A percentile compares a stretch with the other conserved stretches of the same genome.
phyloP scores from a whole-genome alignment of 2,329 filamentous ascomycete genomes.

The Fusarium sp. region DNA sequence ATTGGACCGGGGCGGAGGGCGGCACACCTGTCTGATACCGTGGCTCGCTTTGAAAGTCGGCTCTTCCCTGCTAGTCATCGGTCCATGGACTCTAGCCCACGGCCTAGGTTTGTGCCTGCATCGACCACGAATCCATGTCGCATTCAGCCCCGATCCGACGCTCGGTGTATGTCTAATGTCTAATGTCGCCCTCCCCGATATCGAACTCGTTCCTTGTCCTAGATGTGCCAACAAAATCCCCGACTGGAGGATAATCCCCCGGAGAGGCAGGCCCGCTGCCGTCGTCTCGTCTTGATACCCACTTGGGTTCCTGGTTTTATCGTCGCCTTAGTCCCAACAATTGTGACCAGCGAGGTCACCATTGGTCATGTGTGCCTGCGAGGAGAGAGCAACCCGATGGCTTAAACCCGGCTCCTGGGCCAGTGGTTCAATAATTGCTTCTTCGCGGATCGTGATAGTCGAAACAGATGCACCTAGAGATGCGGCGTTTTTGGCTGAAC shows the following conservation, averaged over 20 bases:
- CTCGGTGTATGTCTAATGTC: conserved; percentile 1
- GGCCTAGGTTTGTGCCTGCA: conserved; percentile 1
- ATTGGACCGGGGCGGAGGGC: background rate
- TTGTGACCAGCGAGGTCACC: background rate
- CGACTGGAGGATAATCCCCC: background rate
- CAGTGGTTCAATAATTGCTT: conserved; percentile 3
- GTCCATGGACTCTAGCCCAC: background rate
- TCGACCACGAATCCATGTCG: conserved; percentile 7
- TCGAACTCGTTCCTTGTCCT: background rate
- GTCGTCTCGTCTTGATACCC: background rate
- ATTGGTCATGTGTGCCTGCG: background rate
- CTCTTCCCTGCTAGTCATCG: background rate
- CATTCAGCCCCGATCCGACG: background rate
- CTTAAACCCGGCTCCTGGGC: background rate
- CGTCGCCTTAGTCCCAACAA: background rate
- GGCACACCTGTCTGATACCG: background rate
- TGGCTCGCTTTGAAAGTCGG: background rate
- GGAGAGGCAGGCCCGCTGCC: background rate
- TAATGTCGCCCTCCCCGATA: background rate
- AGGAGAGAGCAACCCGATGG: background rate
- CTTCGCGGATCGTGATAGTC: background rate
- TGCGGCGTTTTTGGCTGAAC: background rate
- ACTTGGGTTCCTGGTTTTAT: background rate
- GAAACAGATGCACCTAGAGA: background rate
- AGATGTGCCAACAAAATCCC: background rate